Evolutionary conservation across 306 rosid genomes (phyloP).

Genomic region (Gillenia trifoliata): DNA sequence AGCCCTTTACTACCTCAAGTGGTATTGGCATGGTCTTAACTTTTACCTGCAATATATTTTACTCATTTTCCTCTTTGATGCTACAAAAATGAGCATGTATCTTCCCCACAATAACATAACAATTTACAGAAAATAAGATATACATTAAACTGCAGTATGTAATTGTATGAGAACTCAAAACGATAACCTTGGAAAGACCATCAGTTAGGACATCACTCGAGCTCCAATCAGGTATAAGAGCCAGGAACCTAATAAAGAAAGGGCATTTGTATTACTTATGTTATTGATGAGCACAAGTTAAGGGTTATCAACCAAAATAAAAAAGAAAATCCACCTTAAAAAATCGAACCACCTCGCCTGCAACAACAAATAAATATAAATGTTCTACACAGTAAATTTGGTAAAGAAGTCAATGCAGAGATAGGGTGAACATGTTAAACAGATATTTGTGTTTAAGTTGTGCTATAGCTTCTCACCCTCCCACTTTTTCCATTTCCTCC

Average conservation of each 20-base stretch:
- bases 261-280: constrained; percentile 7
- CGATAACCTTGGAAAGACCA: constrained; percentile 83
- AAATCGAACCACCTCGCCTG: constrained; percentile 83
- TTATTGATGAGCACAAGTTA: constrained; percentile 15
- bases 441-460: constrained; percentile 11
- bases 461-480: constrained; percentile 67
- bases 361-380: constrained; percentile 30
- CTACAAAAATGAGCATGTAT: constrained; percentile 4
- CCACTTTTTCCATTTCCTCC: constrained; percentile 98
- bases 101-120: not conserved
- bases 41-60: not conserved
- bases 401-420: constrained; percentile 5
- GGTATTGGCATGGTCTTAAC: not conserved
- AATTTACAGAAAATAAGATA: not conserved
- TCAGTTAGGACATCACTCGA: constrained; percentile 91
- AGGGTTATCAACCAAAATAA: constrained; percentile 9
- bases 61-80: not conserved
- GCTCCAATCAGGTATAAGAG: constrained; percentile 95
- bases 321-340: constrained; percentile 58
- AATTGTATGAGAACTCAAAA: constrained; percentile 1
- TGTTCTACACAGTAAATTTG: constrained; percentile 5
- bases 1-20: not conserved
- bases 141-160: not conserved
- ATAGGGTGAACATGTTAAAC: constrained; percentile 5
- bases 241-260: constrained; percentile 72